phyloP scores from a whole-genome alignment of 805 yeast genomes.

The Schizosaccharomyces japonicus region DNA sequence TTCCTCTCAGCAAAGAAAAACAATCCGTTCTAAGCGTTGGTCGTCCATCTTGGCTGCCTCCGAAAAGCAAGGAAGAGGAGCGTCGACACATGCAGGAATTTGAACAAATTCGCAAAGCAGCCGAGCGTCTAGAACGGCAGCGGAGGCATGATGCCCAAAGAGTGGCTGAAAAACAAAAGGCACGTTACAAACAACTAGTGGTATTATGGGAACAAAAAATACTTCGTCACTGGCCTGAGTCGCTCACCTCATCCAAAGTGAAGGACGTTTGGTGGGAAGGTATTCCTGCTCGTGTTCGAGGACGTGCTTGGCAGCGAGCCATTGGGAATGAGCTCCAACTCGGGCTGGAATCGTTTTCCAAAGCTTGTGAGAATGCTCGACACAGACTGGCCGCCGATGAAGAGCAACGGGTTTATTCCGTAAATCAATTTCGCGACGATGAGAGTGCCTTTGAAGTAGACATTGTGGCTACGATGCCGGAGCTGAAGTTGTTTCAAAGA shows the following conservation, averaged over 20 bases:
- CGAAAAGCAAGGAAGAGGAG: background rate
- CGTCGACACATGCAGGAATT: background rate
- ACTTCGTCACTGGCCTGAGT: background rate
- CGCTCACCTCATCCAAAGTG: background rate
- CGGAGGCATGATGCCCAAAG: background rate
- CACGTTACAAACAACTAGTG: background rate
- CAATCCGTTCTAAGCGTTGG: background rate
- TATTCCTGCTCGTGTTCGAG: background rate
- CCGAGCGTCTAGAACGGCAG: background rate
- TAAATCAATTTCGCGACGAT: background rate
- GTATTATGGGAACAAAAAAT: background rate
- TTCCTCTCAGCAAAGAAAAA: slow-evolving; percentile 1
- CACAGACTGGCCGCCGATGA: background rate
- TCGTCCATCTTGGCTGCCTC: slow-evolving; percentile 4
- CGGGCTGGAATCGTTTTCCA: background rate
- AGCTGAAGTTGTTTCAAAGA: background rate
- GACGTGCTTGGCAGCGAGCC: background rate
- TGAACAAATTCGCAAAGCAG: background rate
- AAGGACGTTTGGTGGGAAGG: background rate
- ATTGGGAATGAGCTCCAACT: background rate
- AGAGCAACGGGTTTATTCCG: background rate
- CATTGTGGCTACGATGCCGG: background rate
- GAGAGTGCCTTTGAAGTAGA: background rate
- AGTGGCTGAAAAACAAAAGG: background rate
- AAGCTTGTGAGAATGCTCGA: background rate